phyloP scores from a whole-genome alignment of 75 land plant genomes.

The Cunninghamia lanceolata region DNA sequence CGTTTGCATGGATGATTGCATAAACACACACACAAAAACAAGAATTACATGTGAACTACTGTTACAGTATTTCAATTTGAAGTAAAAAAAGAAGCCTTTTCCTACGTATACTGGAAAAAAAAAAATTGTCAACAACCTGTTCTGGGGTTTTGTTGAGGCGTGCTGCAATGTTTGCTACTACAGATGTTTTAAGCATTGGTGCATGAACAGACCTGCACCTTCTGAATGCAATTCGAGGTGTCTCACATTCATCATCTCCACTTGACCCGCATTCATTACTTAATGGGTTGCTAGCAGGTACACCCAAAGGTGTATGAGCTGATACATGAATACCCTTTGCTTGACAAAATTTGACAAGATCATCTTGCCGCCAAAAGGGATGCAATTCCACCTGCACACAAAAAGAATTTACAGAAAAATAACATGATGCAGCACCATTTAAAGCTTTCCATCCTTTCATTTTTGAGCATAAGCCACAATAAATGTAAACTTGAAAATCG shows the following conservation, averaged over 20 bases:
- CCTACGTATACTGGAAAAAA: not conserved
- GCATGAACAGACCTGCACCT: constrained; percentile 72
- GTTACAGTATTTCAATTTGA: not conserved
- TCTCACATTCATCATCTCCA: constrained; percentile 60
- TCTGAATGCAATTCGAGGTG: constrained; percentile 52
- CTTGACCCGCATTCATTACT: constrained; percentile 40
- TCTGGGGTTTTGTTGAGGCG: constrained; percentile 62
- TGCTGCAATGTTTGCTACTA: constrained; percentile 61
- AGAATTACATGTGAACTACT: not conserved
- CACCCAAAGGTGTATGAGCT: constrained; percentile 79
- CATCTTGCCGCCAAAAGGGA: constrained; percentile 89
- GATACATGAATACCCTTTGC: constrained; percentile 76
- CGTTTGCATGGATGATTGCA: not conserved
- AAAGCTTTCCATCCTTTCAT: not conserved
- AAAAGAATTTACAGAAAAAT: not conserved
- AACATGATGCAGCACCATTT: not conserved
- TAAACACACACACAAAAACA: not conserved
- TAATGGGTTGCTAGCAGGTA: constrained; percentile 39
- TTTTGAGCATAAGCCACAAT: not conserved
- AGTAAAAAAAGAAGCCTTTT: not conserved
- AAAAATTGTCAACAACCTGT: constrained; percentile 42
- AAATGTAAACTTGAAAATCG: not conserved
- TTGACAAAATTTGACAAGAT: constrained; percentile 73
- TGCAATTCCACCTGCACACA: constrained; percentile 63
- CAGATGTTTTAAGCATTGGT: constrained; percentile 60